phyloP scores from a whole-genome alignment of 352 stramenopile genomes.

The Globisporangium megalacanthum region DNA sequence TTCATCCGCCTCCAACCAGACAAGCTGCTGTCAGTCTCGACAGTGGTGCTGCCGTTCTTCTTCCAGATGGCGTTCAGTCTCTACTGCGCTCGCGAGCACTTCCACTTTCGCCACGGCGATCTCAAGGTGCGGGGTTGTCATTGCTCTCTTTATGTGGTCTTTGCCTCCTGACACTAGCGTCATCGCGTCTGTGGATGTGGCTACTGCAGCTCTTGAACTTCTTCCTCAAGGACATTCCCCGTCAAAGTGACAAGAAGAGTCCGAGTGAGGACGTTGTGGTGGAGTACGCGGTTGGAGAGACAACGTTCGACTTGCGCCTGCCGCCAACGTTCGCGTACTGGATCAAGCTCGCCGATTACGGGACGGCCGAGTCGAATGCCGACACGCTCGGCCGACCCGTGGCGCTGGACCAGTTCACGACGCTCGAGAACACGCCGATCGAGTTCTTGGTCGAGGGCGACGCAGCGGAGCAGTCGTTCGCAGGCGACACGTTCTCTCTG shows the following conservation, averaged over 20 bases:
- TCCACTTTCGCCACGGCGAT: slow-evolving; percentile 96
- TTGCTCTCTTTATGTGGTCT: slow-evolving; percentile 2
- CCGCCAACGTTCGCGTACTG: slow-evolving; percentile 66
- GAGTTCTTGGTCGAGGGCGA: slow-evolving; percentile 95
- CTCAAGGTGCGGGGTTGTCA: slow-evolving; percentile 85
- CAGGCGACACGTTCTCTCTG: slow-evolving; percentile 94
- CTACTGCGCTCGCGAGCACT: slow-evolving; percentile 86
- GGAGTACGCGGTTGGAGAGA: slow-evolving; percentile 57
- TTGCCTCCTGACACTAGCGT: not conserved
- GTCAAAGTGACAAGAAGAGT: slow-evolving; percentile 21
- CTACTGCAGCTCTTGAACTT: slow-evolving; percentile 93
- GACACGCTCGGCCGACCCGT: slow-evolving; percentile 89
- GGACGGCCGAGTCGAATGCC: slow-evolving; percentile 89
- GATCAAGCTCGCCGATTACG: slow-evolving; percentile 98
- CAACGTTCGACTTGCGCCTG: slow-evolving; percentile 50
- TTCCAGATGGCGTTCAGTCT: slow-evolving; percentile 98
- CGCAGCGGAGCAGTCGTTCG: slow-evolving; percentile 85
- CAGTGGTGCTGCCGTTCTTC: slow-evolving; percentile 80
- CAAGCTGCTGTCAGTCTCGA: slow-evolving; percentile 46
- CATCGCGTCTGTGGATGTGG: not conserved
- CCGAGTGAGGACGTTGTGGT: slow-evolving; percentile 34
- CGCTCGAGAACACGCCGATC: slow-evolving; percentile 96
- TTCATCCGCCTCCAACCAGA: slow-evolving; percentile 87
- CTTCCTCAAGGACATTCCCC: slow-evolving; percentile 88
- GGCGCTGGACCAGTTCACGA: slow-evolving; percentile 95